Conservation (phyloP, 495 filamentous ascomycete genomes). For the Massariosphaeria phaeospora region DNA sequence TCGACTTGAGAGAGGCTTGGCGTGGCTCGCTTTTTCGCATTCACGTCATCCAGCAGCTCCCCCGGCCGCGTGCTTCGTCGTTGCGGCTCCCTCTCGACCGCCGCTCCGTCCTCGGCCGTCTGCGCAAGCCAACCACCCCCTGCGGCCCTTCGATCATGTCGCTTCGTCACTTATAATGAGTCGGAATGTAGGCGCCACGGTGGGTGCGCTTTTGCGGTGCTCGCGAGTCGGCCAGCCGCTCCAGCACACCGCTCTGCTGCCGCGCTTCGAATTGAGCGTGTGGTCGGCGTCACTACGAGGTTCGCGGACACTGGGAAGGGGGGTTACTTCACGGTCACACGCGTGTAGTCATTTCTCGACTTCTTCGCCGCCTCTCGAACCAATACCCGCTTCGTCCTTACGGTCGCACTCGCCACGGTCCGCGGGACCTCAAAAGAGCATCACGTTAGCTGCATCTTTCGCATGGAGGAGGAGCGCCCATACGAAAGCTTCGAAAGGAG, state of each 20-base stretch:
- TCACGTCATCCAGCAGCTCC: slow-evolving; percentile 3
- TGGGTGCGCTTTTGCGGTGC: slow-evolving; percentile 48
- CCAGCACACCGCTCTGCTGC: not conserved
- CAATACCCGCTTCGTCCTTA: not conserved
- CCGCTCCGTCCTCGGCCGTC: not conserved
- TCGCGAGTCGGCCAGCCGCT: slow-evolving; percentile 30
- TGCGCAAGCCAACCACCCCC: not conserved
- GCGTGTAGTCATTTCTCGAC: not conserved
- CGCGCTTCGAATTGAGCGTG: not conserved
- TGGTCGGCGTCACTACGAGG: not conserved
- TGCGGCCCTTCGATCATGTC: slow-evolving; percentile 28
- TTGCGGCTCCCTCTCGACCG: not conserved
- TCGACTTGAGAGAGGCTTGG: not conserved
- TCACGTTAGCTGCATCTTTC: slow-evolving; percentile 14
- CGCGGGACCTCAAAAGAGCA: not conserved
- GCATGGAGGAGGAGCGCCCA: slow-evolving; percentile 19
- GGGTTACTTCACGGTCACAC: not conserved
- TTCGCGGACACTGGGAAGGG: not conserved
- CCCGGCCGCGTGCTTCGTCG: not conserved
- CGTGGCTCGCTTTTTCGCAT: not conserved
- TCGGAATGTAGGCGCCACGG: slow-evolving; percentile 50
- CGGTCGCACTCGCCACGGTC: not conserved
- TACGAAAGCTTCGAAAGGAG: not conserved
- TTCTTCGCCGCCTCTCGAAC: not conserved
- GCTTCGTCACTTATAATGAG: slow-evolving; percentile 42